Base-by-base conservation (phyloP, 1,284 basidiomycete genomes). In the Volvariella surrecta region DNA sequence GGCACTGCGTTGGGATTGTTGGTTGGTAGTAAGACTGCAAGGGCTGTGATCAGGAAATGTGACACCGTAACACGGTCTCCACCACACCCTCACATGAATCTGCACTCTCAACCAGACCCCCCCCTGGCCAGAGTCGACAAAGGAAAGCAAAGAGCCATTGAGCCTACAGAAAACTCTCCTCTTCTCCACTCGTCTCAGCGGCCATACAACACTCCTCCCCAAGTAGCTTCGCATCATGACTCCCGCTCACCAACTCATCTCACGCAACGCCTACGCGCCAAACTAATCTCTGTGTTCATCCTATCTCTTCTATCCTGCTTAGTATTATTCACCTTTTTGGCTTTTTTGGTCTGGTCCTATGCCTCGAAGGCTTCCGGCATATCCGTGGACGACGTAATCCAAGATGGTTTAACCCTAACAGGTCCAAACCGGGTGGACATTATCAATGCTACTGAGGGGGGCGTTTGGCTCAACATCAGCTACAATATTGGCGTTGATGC, bases 391-490 rank as follows among this genome's bases (percentile, higher is more conserved):
- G 73, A 76, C 47, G 59, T 84, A 43, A 54, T 85, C 32, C 60
- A 74, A 30, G 61, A 68, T 16, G 72, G 73, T n/a, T 54, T 87
- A 7, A 66, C 74, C 7, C 59, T 82, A 34, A 58, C 65, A 39
- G 81, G 81, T 1, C 83, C 84, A 1, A 71, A 79, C 50, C 61
- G 64, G 16, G 58, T 86, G 37, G 67, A 79, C 47, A 68, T 87
- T 1, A 59, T 82, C 39, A 80, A 79, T 47, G 65, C 76, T 34
- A 80, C 80, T 3, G 50, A 55, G n/a, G 79, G 73, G 2, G 76
- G 71, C 1, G 54, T 86, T 19, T 80, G 77, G 75, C 51, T 85
- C 17, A 63, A 64, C 39, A 63, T 85, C 6, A 62, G 71, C n/a
- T 75, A 68, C 6, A 61, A 68, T 35, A 54, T 82, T 11, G 83